A percentile compares a stretch with the other conserved stretches of the same genome.
Conservation (phyloP, 805 yeast species). For the Kuraishia molischiana region DNA sequence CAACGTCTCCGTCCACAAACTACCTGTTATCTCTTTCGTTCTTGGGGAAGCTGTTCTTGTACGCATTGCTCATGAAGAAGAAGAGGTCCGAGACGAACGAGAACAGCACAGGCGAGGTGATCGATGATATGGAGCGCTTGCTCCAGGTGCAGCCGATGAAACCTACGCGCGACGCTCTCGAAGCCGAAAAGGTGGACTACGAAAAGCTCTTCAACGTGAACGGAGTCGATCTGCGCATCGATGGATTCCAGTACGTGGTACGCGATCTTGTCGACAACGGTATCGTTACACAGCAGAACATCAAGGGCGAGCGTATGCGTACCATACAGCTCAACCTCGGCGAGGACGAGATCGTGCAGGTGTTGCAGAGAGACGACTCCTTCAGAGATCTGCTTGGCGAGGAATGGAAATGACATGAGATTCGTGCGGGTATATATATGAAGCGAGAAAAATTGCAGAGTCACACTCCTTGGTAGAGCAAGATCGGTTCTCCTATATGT, state of each 20-base stretch:
- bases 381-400: slow-evolving; percentile 20
- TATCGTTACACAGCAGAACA: slow-evolving; percentile 55
- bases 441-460: background rate
- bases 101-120: slow-evolving; percentile 60
- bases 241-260: slow-evolving; percentile 50
- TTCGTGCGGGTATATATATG: background rate
- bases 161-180: slow-evolving; percentile 15
- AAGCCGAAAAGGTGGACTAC: slow-evolving; percentile 13
- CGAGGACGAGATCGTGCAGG: slow-evolving; percentile 56
- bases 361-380: slow-evolving; percentile 46
- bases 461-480: slow-evolving; percentile 42
- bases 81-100: slow-evolving; percentile 67
- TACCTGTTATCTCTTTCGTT: slow-evolving; percentile 55
- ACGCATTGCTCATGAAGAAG: slow-evolving; percentile 52
- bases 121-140: slow-evolving; percentile 59
- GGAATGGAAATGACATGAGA: background rate
- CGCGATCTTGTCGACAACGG: slow-evolving; percentile 76
- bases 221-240: slow-evolving; percentile 13
- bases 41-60: slow-evolving; percentile 62
- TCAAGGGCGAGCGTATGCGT: slow-evolving; percentile 58
- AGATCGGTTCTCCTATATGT: slow-evolving; percentile 85
- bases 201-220: slow-evolving; percentile 16
- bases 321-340: slow-evolving; percentile 58
- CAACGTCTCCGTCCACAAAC: slow-evolving; percentile 59
- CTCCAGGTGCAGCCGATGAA: slow-evolving; percentile 16